Evolutionary conservation across 2,329 filamentous ascomycete species (phyloP), one percentile per base, ranked within the genome.

Genomic region (Truncatella angustata): DNA sequence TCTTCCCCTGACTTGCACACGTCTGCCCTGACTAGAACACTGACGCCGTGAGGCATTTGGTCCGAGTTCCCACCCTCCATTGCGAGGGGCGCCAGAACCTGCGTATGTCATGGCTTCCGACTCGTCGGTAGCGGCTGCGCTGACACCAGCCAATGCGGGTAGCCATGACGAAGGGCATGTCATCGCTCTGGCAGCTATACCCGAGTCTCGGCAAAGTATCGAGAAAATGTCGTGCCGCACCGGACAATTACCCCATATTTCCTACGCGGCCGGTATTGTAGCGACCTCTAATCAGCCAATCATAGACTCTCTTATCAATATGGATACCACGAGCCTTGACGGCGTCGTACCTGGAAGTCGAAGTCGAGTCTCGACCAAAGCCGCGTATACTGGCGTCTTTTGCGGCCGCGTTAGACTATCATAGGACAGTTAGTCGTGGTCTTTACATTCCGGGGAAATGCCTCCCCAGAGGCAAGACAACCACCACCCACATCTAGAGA

Each of bases 171-270:
- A 44, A 21, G 24, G 16, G 40, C 23, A 21, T 44, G 40, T 44
- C 40, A 44, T 24, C 28, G 21, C 40, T n/a, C 40, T 21, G 40
- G 40, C 40, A 44, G 40, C 40, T 44, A 44, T 44, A 44, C 40
- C 40, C 40, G 40, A 44, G 40, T 44, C 40, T 44, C 24, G 40
- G 40, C 40, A 11, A 44, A 10, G 40, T 24, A 18, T n/a, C 40
- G 24, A 44, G 40, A 44, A 24, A 44, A 44, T 44, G 40, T 24
- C 23, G 40, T 44, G 40, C 24, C 24, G 11, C 40, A 44, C 28
- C 40, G 40, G 40, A 44, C 40, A 44, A 44, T 44, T 44, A 44
- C 40, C 40, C 40, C 40, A 44, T 44, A 40, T 40, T 21, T 40
- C 23, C 16, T 16, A 14, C 5, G 20, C 21, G 28, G 23, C 21